These are phyloP conservation scores for Asterionellopsis glacialis DNA, from an alignment of 108 stramenopile genomes.

Conservation along the genomic window DNA sequence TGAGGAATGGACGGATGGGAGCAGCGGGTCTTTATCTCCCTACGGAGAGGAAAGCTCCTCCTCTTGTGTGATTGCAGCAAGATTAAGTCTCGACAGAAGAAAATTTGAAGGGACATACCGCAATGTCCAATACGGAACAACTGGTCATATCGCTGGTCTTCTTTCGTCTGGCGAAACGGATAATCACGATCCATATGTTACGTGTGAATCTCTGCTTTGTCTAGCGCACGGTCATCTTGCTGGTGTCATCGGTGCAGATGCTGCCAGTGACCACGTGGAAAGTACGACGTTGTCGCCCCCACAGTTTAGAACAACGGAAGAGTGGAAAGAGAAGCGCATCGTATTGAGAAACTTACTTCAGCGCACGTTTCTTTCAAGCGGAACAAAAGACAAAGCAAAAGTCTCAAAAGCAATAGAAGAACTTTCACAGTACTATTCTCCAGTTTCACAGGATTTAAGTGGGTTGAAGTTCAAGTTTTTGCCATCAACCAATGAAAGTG, in stretches of 20 bases:
- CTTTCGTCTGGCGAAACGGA: neutral
- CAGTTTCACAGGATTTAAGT: too few relatives aligned
- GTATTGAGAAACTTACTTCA: neutral
- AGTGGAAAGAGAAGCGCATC: constrained; percentile 8
- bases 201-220: constrained; percentile 32
- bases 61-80: constrained; percentile 60
- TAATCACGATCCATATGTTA: neutral
- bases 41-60: constrained; percentile 34
- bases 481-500: too few relatives aligned
- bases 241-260: constrained; percentile 37
- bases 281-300: too few relatives aligned
- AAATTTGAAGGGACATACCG: constrained; percentile 73
- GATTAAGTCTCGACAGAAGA: constrained; percentile 55
- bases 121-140: constrained; percentile 52
- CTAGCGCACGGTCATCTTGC: constrained; percentile 63
- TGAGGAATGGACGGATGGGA: constrained; percentile 60
- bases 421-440: neutral
- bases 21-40: constrained; percentile 17
- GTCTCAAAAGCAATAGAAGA: neutral
- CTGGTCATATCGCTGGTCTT: constrained; percentile 53
- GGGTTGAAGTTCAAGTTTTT: too few relatives aligned
- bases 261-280: constrained; percentile 11
- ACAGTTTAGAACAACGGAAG: constrained; percentile 1
- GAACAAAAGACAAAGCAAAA: neutral
- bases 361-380: neutral